Evolutionary conservation across 75 land plant species (phyloP).

Genomic region (Pseudotsuga menziesii): DNA sequence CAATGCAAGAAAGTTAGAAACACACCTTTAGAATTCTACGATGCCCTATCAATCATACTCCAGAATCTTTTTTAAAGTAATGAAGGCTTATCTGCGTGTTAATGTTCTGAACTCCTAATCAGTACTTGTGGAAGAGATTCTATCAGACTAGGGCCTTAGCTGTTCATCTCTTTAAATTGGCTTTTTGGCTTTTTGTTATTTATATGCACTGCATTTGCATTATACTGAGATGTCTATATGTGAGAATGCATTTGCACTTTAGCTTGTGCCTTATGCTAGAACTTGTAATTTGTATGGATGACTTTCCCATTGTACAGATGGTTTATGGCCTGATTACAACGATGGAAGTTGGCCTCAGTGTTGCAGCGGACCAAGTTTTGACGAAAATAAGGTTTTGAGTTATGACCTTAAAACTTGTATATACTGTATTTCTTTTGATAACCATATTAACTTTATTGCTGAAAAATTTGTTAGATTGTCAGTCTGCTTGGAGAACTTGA

Average conservation of each 20-base stretch:
- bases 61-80: neutral
- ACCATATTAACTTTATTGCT: neutral
- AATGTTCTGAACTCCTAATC: neutral
- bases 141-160: neutral
- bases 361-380: slow-evolving; percentile 37
- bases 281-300: neutral
- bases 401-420: neutral
- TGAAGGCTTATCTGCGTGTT: neutral
- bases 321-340: slow-evolving; percentile 71
- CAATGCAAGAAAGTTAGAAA: neutral
- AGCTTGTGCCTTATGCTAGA: neutral
- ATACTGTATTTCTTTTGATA: neutral
- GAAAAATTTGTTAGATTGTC: slow-evolving; percentile 29
- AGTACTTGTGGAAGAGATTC: neutral
- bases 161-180: neutral
- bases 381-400: slow-evolving; percentile 43
- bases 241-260: neutral
- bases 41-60: neutral
- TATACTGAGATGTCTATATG: neutral
- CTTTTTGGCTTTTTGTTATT: neutral
- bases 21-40: neutral
- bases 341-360: slow-evolving; percentile 82
- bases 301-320: slow-evolving; percentile 37
- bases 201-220: neutral
- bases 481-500: slow-evolving; percentile 37